phyloP scores from a whole-genome alignment of 345 rosid species.

The Citrus sinensis region DNA sequence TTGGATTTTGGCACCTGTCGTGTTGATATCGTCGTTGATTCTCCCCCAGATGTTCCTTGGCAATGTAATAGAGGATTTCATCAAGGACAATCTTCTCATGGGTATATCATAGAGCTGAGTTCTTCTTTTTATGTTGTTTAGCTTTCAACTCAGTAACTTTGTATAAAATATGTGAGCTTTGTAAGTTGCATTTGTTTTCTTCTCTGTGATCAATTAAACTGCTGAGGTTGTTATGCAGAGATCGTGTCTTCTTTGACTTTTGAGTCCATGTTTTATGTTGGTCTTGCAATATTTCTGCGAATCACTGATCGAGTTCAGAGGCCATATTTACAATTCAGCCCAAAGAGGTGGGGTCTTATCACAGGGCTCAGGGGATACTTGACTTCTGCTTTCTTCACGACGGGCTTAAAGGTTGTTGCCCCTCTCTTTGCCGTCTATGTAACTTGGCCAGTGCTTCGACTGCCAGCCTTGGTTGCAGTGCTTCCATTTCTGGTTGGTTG shows the following conservation, averaged over 20 bases:
- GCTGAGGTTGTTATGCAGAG: slow-evolving; percentile 41
- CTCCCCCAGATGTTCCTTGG: slow-evolving; percentile 72
- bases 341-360: slow-evolving; percentile 85
- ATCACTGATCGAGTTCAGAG: slow-evolving; percentile 64
- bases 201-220: not conserved
- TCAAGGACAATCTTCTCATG: slow-evolving; percentile 48
- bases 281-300: slow-evolving; percentile 61
- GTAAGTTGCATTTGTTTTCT: not conserved
- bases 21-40: slow-evolving; percentile 56
- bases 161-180: not conserved
- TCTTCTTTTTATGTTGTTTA: not conserved
- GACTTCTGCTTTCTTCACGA: slow-evolving; percentile 51
- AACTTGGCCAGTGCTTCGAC: slow-evolving; percentile 72
- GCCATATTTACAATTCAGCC: slow-evolving; percentile 78
- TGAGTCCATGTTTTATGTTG: slow-evolving; percentile 68
- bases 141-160: not conserved
- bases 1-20: slow-evolving; percentile 75
- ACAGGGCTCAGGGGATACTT: slow-evolving; percentile 82
- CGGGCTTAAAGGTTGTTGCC: slow-evolving; percentile 60
- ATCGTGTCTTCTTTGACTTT: slow-evolving; percentile 50
- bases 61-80: slow-evolving; percentile 42
- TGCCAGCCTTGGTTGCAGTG: slow-evolving; percentile 62
- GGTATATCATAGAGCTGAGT: slow-evolving; percentile 25
- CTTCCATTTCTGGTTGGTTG: slow-evolving; percentile 75
- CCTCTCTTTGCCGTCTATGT: slow-evolving; percentile 53